phyloP scores from a whole-genome alignment of 2,329 filamentous ascomycete species.

The Aspergillus carbonarius region DNA sequence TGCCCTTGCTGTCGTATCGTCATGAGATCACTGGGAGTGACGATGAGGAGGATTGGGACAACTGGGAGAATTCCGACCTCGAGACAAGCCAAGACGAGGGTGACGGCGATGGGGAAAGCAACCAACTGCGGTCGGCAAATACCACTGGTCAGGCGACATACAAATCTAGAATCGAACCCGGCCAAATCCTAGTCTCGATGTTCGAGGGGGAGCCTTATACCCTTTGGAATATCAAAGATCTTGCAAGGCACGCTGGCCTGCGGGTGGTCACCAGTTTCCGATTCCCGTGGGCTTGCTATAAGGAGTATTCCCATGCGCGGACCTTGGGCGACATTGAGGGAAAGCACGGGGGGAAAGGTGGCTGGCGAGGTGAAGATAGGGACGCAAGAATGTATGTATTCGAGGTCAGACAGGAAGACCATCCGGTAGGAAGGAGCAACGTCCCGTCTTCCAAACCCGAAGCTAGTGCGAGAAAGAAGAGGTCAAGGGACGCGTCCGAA shows the following conservation, averaged over 20 bases:
- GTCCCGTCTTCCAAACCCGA: conserved; percentile 6
- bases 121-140: conserved; percentile 1
- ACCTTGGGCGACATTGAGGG: conserved; percentile 47
- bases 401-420: conserved; percentile 41
- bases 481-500: conserved; percentile 31
- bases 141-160: conserved; percentile 9
- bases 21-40: conserved; percentile 19
- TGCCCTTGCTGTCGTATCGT: conserved; percentile 40
- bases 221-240: conserved; percentile 88
- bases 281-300: conserved; percentile 50
- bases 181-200: conserved; percentile 73
- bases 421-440: neutral
- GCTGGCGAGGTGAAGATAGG: conserved; percentile 50
- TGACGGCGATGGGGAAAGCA: conserved; percentile 15
- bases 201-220: conserved; percentile 96
- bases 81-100: conserved; percentile 23
- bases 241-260: conserved; percentile 68
- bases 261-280: conserved; percentile 48
- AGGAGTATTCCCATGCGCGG: conserved; percentile 48
- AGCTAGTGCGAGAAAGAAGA: conserved; percentile 35
- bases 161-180: conserved; percentile 32
- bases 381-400: conserved; percentile 49
- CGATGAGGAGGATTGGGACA: conserved; percentile 18
- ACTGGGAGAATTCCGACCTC: conserved; percentile 23
- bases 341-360: conserved; percentile 40